These are phyloP conservation scores for Kazachstania africana DNA, from an alignment of 805 yeast genomes.

Conservation along the genomic window DNA sequence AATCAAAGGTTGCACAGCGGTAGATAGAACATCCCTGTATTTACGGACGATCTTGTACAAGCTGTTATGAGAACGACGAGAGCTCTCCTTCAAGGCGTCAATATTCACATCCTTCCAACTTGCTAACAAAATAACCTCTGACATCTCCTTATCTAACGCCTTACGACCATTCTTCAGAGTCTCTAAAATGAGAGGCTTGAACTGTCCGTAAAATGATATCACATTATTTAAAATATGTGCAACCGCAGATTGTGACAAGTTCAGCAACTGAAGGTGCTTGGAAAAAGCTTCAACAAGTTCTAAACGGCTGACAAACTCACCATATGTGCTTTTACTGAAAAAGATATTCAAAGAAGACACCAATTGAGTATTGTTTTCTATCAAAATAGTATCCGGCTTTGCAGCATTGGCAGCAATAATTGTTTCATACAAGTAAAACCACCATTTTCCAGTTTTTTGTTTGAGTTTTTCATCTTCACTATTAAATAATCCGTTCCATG, in stretches of 20 bases:
- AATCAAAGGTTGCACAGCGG: conserved; percentile 40
- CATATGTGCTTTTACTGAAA: conserved; percentile 62
- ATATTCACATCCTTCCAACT: conserved; percentile 96
- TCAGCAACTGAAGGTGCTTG: conserved; percentile 34
- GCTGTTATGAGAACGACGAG: conserved; percentile 74
- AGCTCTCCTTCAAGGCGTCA: conserved; percentile 88
- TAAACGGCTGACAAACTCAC: conserved; percentile 58
- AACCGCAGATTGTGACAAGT: conserved; percentile 16
- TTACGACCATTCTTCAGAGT: conserved; percentile 36
- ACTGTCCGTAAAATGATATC: conserved; percentile 56
- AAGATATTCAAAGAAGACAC: conserved; percentile 60
- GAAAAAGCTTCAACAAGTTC: conserved; percentile 53
- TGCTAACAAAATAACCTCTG: conserved; percentile 78
- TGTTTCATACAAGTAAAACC: conserved; percentile 82
- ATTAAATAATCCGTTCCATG: conserved; percentile 71
- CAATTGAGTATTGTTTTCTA: conserved; percentile 17
- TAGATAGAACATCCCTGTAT: conserved; percentile 52
- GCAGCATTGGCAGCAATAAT: conserved; percentile 40
- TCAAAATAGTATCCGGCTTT: conserved; percentile 18
- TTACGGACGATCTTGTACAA: conserved; percentile 77
- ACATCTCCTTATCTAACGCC: conserved; percentile 61
- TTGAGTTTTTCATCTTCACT: conserved; percentile 45
- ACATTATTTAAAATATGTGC: conserved; percentile 27
- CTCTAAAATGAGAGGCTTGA: conserved; percentile 36
- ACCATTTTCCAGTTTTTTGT: conserved; percentile 62